A percentile compares a stretch with the other conserved stretches of the same genome.
Evolutionary conservation across 805 yeast species (phyloP).

Genomic region (Candida nitratophila): DNA sequence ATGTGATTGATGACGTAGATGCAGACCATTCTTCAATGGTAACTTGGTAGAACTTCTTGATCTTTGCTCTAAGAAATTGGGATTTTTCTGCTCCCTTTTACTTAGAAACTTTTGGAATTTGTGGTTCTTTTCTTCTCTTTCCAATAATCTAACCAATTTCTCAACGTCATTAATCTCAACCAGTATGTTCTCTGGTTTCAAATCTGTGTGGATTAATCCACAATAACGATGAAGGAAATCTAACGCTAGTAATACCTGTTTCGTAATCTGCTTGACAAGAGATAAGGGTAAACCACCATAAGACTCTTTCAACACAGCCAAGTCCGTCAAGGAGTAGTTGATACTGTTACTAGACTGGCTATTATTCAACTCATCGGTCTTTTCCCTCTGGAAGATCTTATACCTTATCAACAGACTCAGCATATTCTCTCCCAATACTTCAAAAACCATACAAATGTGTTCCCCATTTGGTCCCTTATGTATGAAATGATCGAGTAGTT

Average conservation of each 20-base stretch:
- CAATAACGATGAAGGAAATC: conserved; percentile 55
- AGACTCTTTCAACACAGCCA: conserved; percentile 30
- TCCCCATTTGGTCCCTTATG: conserved; percentile 57
- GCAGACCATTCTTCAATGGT: background rate
- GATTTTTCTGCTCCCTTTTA: conserved; percentile 13
- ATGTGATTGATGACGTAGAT: background rate
- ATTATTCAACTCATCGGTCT: conserved; percentile 18
- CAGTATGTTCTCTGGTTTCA: conserved; percentile 67
- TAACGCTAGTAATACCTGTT: conserved; percentile 46
- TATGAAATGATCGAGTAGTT: conserved; percentile 47
- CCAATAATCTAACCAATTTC: conserved; percentile 38
- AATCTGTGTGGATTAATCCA: conserved; percentile 67
- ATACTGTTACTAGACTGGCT: conserved; percentile 1
- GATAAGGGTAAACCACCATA: conserved; percentile 50
- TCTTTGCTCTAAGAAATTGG: background rate
- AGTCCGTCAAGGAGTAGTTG: conserved; percentile 20
- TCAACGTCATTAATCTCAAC: conserved; percentile 50
- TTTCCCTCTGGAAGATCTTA: conserved; percentile 29
- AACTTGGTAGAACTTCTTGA: background rate
- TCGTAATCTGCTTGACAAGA: conserved; percentile 48
- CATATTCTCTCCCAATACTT: conserved; percentile 56
- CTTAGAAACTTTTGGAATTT: conserved; percentile 14
- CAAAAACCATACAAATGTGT: conserved; percentile 62
- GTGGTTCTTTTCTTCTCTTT: conserved; percentile 25
- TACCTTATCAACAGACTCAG: conserved; percentile 43